A percentile compares a stretch with the other conserved stretches of the same genome.
Conservation (phyloP, 139 green algal genomes). For the Trebouxia sp. region DNA sequence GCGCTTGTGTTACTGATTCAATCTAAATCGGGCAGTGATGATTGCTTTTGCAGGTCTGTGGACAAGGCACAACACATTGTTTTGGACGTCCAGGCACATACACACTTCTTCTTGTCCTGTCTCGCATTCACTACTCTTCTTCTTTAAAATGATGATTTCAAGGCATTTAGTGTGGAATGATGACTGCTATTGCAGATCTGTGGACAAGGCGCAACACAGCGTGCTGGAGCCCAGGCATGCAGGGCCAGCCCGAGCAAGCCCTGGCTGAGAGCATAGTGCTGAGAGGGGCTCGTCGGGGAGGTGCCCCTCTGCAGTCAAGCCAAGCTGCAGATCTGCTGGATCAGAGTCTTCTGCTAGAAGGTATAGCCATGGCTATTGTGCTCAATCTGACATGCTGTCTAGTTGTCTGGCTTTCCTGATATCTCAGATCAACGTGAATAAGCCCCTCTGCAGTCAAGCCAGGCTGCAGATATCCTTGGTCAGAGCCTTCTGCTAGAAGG, state of each 20-base stretch:
- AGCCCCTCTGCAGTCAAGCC: neutral
- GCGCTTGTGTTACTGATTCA: too few relatives aligned
- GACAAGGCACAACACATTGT: too few relatives aligned
- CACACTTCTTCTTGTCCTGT: neutral
- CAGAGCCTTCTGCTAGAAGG: neutral
- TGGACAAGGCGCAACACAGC: constrained; percentile 28
- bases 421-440: neutral
- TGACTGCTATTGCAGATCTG: neutral
- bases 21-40: too few relatives aligned
- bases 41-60: constrained; percentile 9
- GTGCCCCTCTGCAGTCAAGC: neutral
- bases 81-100: neutral
- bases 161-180: neutral
- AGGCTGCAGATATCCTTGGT: neutral
- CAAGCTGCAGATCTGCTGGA: constrained; percentile 30
- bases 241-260: neutral
- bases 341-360: constrained; percentile 30
- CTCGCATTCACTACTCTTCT: neutral
- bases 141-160: neutral
- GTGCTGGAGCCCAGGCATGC: constrained; percentile 32
- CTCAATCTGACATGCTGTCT: neutral
- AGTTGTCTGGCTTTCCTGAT: neutral
- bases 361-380: neutral
- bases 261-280: constrained; percentile 42
- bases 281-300: constrained; percentile 16